Percentiles rank a stretch among this genome's conserved stretches.
phyloP scores from a whole-genome alignment of 805 yeast species.

The Saccharomycopsis sp. region DNA sequence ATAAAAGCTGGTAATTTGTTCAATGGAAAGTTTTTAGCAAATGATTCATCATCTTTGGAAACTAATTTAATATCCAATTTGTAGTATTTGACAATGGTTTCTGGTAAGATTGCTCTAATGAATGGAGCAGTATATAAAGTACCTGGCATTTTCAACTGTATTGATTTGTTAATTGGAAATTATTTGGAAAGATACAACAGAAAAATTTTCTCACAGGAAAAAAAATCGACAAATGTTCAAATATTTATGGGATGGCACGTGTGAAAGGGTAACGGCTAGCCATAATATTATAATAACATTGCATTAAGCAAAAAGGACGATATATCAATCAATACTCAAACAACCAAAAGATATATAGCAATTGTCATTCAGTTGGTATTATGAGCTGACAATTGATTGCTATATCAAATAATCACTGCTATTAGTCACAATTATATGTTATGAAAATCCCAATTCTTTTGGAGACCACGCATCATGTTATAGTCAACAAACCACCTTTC shows the following conservation, averaged over 20 bases:
- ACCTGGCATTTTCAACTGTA: slow-evolving; percentile 23
- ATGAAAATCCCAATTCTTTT: slow-evolving; percentile 12
- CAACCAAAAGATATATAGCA: too few relatives aligned
- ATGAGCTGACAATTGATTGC: neutral
- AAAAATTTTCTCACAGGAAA: neutral
- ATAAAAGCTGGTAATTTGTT: slow-evolving; percentile 59
- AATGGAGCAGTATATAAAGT: slow-evolving; percentile 11
- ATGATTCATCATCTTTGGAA: slow-evolving; percentile 29
- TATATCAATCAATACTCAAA: too few relatives aligned
- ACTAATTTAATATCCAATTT: slow-evolving; percentile 50
- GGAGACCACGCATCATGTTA: slow-evolving; percentile 24
- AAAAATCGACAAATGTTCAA: too few relatives aligned
- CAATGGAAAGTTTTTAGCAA: slow-evolving; percentile 52
- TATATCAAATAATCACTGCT: too few relatives aligned
- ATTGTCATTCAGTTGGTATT: too few relatives aligned
- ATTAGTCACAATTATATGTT: too few relatives aligned
- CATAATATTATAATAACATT: too few relatives aligned
- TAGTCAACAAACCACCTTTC: slow-evolving; percentile 34
- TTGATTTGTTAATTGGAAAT: neutral
- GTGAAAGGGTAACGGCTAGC: too few relatives aligned
- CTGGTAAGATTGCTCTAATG: neutral
- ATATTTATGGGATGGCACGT: too few relatives aligned
- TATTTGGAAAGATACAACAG: neutral
- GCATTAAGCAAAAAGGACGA: too few relatives aligned
- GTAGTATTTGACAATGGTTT: slow-evolving; percentile 39